Evolutionary conservation across 371 early-diverging fungal genomes (phyloP).

Genomic region (Rhizoclosmatium hyalinum): DNA sequence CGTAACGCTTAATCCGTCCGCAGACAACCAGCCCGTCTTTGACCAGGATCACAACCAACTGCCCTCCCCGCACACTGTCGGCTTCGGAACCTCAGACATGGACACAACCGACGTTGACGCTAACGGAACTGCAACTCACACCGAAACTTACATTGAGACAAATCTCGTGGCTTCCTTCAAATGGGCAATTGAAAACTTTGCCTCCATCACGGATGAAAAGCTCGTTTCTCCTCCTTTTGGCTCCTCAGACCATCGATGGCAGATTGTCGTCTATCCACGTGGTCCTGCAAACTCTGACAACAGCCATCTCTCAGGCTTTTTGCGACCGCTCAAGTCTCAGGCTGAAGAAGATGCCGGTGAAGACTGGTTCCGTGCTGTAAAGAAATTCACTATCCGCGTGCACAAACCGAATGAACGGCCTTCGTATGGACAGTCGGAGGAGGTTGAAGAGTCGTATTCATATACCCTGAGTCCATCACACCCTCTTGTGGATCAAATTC

Average conservation of each 20-base stretch:
- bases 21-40: neutral
- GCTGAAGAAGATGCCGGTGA: constrained; percentile 41
- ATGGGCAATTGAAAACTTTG: constrained; percentile 36
- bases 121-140: neutral
- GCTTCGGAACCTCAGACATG: neutral
- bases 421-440: constrained; percentile 1
- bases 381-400: constrained; percentile 37
- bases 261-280: constrained; percentile 48
- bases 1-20: neutral
- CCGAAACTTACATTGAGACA: constrained; percentile 14
- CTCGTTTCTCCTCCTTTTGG: constrained; percentile 54
- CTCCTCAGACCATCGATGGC: constrained; percentile 50
- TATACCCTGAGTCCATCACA: constrained; percentile 24
- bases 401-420: constrained; percentile 14
- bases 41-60: neutral
- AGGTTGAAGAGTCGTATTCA: constrained; percentile 23
- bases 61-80: neutral
- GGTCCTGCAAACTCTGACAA: constrained; percentile 35
- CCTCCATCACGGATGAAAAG: constrained; percentile 41
- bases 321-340: constrained; percentile 46
- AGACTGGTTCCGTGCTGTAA: constrained; percentile 45
- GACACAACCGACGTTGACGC: neutral
- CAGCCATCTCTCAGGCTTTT: constrained; percentile 35
- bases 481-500: constrained; percentile 3
- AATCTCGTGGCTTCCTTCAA: constrained; percentile 34